phyloP scores from a whole-genome alignment of 148 eudicot species.

The Camellia sinensis region DNA sequence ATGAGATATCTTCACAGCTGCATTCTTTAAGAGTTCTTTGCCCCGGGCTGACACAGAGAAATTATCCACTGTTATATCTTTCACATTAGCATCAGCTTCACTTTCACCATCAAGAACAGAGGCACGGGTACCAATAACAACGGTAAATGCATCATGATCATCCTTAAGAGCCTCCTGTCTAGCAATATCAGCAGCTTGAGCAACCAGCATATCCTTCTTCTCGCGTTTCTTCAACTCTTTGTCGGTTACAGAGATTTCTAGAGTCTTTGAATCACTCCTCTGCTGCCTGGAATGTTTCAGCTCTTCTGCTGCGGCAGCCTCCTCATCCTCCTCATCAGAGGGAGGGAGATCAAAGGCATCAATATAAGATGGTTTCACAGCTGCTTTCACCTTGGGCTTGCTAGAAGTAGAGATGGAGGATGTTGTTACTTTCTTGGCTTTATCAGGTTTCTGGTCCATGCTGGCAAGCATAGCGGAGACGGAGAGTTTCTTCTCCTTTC shows the following conservation, averaged over 20 bases:
- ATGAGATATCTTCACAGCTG: conserved; percentile 52
- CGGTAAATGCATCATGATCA: conserved; percentile 52
- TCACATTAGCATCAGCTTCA: conserved; percentile 56
- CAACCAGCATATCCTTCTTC: conserved; percentile 28
- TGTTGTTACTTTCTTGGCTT: conserved; percentile 29
- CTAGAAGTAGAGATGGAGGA: conserved; percentile 16
- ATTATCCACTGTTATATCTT: conserved; percentile 49
- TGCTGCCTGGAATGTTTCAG: conserved; percentile 7
- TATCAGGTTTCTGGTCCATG: conserved; percentile 37
- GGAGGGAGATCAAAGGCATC: conserved; percentile 39
- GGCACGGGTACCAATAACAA: conserved; percentile 47
- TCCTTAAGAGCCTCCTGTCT: conserved; percentile 44
- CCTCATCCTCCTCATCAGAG: conserved; percentile 34
- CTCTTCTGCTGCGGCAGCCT: conserved; percentile 18
- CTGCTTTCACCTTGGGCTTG: conserved; percentile 31
- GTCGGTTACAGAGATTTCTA: conserved; percentile 27
- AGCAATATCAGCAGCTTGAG: conserved; percentile 21
- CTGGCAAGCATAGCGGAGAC: conserved; percentile 43
- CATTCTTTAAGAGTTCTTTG: conserved; percentile 56
- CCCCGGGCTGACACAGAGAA: conserved; percentile 59
- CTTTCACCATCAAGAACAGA: conserved; percentile 47
- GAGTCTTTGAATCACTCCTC: conserved; percentile 19
- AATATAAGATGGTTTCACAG: conserved; percentile 23
- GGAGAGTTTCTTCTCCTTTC: conserved; percentile 46
- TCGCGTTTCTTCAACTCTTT: conserved; percentile 36